A percentile compares a stretch with the other conserved stretches of the same genome.
Evolutionary conservation across 2,329 filamentous ascomycete species (phyloP).

Genomic region (Neopestalotiopsis sp.): DNA sequence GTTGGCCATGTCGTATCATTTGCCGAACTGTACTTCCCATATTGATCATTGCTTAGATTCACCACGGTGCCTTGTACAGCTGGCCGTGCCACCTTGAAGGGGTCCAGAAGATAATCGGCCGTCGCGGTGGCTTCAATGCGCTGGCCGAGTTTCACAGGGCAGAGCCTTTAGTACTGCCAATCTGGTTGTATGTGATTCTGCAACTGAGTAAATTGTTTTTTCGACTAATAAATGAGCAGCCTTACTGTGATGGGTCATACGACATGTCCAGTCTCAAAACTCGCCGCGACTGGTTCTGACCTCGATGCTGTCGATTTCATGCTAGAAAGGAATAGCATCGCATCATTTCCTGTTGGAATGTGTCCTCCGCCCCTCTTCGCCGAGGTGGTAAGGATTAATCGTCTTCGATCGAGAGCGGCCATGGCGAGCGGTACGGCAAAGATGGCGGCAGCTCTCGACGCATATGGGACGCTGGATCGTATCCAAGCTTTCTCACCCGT

Average conservation of each 20-base stretch:
- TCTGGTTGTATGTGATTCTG: background rate
- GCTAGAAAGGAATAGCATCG: background rate
- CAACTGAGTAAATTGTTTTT: background rate
- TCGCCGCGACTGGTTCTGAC: background rate
- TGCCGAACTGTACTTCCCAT: background rate
- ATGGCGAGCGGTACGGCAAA: slow-evolving; percentile 16
- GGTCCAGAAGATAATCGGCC: background rate
- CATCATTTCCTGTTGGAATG: slow-evolving; percentile 31
- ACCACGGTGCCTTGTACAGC: background rate
- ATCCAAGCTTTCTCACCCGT: background rate
- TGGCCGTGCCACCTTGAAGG: background rate
- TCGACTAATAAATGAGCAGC: background rate
- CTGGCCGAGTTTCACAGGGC: background rate
- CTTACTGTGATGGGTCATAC: background rate
- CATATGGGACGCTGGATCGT: background rate
- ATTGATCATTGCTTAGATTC: background rate
- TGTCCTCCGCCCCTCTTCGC: slow-evolving; percentile 39
- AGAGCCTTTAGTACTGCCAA: background rate
- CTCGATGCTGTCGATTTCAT: background rate
- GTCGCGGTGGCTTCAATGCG: background rate
- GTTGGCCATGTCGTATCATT: slow-evolving; percentile 20
- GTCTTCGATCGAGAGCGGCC: slow-evolving; percentile 35
- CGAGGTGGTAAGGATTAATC: slow-evolving; percentile 42
- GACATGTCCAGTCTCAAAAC: background rate
- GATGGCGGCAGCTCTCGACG: background rate